phyloP scores from a whole-genome alignment of 2,329 filamentous ascomycete species.

The Chaetomium sp. region DNA sequence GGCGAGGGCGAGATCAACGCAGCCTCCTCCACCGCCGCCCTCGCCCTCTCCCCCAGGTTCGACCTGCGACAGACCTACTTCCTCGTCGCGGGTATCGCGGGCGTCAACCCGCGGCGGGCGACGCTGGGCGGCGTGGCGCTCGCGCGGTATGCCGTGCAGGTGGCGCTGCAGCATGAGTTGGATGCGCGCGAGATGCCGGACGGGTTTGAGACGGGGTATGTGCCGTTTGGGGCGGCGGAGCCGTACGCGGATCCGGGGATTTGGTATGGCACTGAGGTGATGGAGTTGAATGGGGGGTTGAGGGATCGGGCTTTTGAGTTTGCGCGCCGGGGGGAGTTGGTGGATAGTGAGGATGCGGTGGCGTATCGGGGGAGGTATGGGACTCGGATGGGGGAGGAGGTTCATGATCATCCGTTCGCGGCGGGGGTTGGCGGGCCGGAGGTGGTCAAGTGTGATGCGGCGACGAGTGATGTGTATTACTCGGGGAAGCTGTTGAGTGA shows the following conservation, averaged over 20 bases:
- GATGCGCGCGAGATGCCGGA: neutral
- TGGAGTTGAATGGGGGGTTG: neutral
- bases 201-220: neutral
- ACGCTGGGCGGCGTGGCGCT: neutral
- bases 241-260: neutral
- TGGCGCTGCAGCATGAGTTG: neutral
- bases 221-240: neutral
- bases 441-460: neutral
- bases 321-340: neutral
- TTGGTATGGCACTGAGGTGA: neutral
- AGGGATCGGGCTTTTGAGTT: neutral
- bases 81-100: neutral
- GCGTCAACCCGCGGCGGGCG: neutral
- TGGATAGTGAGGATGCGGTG: neutral
- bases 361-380: neutral
- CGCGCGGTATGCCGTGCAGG: neutral
- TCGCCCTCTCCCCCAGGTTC: neutral
- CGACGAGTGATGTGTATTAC: conserved; percentile 3
- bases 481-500: neutral
- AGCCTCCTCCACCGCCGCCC: neutral
- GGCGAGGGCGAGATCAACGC: conserved; percentile 1
- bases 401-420: neutral
- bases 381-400: neutral
- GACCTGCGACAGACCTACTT: neutral
- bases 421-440: neutral